Base-by-base conservation (phyloP, 2,329 filamentous ascomycete species). In the Ramichloridium luteum region DNA sequence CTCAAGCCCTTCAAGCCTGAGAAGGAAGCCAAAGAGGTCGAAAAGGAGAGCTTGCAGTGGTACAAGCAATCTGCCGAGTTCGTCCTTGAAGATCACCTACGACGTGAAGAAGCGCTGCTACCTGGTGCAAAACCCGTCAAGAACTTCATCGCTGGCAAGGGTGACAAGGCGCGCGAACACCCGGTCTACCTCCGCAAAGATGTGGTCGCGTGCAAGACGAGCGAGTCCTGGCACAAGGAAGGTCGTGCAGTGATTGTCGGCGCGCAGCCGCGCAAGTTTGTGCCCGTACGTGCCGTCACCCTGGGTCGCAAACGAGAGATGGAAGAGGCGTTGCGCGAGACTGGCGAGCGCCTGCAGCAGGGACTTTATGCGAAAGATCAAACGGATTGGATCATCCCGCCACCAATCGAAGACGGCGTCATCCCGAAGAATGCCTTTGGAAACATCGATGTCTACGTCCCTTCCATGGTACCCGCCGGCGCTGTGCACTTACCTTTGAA, bases 171-270 rank as follows among this genome's bases (percentile, higher is more conserved):
- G 3, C 79, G 78, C 27, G 72, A 81, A 36, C 84, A 93, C 52
- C 76, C 82, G 1, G 84, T 96, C 0, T 96, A 75, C 51, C 68
- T 68, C 1, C 76, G 88, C 18, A 70, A 72, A 32, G 86, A 96
- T 43, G 74, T 96, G 0, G 74, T 86, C 2, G 67, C 71, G 23
- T 93, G 92, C 54, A 86, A 93, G 56, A 92, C 83, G 16, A 80
- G 81, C 2, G 90, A 98, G 54, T 93, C 83, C 1, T 98, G 90
- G 90, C 90, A 96, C 54, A 94, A 94, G 54, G 88, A 94, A 62
- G 90, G 90, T 0, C 73, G 88, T 8, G 78, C 76, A 15, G 75
- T 90, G 3, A 68, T 72, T 15, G 50, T 65, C 0, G 84, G 81
- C 3, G 75, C 80, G 43, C 60, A 74, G 29, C 82, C 90, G 0